Conservation (phyloP, 345 rosid genomes). For the Citrus unshiu region DNA sequence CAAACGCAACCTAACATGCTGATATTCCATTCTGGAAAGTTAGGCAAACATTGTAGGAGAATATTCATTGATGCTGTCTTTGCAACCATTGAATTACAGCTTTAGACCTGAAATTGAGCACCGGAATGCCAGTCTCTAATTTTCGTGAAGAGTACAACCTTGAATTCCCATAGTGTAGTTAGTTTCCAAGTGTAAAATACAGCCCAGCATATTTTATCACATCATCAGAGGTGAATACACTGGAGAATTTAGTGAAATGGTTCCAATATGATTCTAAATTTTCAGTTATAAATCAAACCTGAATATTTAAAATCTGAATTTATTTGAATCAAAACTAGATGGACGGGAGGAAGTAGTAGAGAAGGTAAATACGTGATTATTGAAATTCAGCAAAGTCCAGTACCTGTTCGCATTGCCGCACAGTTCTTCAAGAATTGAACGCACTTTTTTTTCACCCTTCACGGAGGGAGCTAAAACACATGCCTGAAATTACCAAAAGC, state of each 20-base stretch:
- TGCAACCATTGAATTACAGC: too few relatives aligned
- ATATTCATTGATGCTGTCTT: too few relatives aligned
- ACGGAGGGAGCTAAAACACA: conserved; percentile 79
- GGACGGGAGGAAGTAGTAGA: not conserved
- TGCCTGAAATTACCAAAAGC: conserved; percentile 48
- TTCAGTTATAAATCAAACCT: not conserved
- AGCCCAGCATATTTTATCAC: not conserved
- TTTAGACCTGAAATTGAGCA: not conserved
- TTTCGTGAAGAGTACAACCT: not conserved
- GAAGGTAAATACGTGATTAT: not conserved
- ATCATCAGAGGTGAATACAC: not conserved
- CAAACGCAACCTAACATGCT: too few relatives aligned
- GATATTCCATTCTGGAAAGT: too few relatives aligned
- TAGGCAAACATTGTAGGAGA: too few relatives aligned
- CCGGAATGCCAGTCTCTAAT: not conserved
- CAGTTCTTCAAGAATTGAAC: conserved; percentile 80
- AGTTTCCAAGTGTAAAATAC: not conserved
- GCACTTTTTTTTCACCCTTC: conserved; percentile 93
- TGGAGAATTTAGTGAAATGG: not conserved
- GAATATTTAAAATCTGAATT: not conserved
- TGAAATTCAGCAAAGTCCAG: not conserved
- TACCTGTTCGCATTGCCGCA: conserved; percentile 77
- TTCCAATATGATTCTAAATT: not conserved
- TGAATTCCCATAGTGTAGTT: not conserved
- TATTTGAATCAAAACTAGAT: not conserved